Percentiles rank a stretch among this genome's conserved stretches.
These are phyloP conservation scores for Tetrapisispora phaffii DNA, from an alignment of 805 yeast genomes.

Conservation along the genomic window DNA sequence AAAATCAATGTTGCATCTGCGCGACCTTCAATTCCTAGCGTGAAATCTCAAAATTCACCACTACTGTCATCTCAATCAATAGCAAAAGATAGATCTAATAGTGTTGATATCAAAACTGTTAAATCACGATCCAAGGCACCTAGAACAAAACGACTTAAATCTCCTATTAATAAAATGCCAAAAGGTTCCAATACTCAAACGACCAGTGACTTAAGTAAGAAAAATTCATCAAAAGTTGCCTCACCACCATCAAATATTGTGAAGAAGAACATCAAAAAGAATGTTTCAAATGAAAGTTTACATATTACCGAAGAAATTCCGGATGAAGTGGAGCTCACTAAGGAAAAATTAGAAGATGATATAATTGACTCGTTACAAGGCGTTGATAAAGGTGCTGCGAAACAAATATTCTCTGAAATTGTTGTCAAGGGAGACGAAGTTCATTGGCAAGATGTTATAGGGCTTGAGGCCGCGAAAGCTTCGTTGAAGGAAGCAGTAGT, in stretches of 20 bases:
- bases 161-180: background rate
- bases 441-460: constrained; percentile 92
- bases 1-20: background rate
- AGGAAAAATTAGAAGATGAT: constrained; percentile 11
- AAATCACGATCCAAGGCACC: background rate
- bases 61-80: constrained; percentile 1
- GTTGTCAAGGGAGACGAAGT: constrained; percentile 86
- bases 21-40: background rate
- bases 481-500: constrained; percentile 92
- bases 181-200: background rate
- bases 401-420: constrained; percentile 79
- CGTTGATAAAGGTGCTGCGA: constrained; percentile 69
- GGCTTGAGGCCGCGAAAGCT: constrained; percentile 77
- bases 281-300: background rate
- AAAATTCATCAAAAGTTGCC: background rate
- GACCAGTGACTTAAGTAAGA: background rate
- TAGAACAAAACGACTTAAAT: background rate
- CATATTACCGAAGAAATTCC: background rate
- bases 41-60: constrained; percentile 2
- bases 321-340: background rate
- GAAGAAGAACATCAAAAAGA: background rate
- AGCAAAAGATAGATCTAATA: background rate
- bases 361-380: constrained; percentile 40
- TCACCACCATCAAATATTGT: constrained; percentile 2
- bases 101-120: background rate